phyloP scores from a whole-genome alignment of 306 rosid species.

The Castanea mollissima region DNA sequence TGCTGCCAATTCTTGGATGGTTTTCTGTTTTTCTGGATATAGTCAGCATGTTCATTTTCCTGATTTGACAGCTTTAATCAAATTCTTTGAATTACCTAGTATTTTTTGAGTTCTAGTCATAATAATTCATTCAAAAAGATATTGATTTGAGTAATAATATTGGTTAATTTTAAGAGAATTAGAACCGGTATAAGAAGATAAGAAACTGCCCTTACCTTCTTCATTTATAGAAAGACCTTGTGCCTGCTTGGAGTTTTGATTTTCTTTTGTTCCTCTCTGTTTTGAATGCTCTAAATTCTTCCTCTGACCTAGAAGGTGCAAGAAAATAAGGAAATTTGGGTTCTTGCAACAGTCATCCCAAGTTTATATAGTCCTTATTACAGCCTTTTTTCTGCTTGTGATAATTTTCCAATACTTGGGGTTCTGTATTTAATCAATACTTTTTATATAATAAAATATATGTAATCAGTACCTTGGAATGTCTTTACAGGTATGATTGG shows the following conservation, averaged over 20 bases:
- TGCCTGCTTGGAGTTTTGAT: background rate
- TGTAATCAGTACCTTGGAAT: background rate
- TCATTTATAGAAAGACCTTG: background rate
- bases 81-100: background rate
- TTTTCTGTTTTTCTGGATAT: background rate
- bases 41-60: background rate
- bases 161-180: background rate
- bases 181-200: background rate
- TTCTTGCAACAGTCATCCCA: background rate
- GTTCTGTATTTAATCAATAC: background rate
- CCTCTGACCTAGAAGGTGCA: constrained; percentile 6
- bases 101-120: background rate
- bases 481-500: constrained; percentile 79
- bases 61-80: background rate
- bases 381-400: background rate
- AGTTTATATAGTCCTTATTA: background rate
- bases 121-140: background rate
- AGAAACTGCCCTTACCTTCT: background rate
- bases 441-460: constrained; percentile 3
- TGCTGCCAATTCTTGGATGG: background rate
- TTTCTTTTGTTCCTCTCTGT: background rate
- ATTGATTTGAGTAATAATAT: background rate
- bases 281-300: background rate
- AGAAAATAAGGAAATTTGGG: constrained; percentile 7
- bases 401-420: background rate